Evolutionary conservation across 257 asterid species (phyloP), one percentile per base, ranked within the genome.

Genomic region (Striga asiatica): DNA sequence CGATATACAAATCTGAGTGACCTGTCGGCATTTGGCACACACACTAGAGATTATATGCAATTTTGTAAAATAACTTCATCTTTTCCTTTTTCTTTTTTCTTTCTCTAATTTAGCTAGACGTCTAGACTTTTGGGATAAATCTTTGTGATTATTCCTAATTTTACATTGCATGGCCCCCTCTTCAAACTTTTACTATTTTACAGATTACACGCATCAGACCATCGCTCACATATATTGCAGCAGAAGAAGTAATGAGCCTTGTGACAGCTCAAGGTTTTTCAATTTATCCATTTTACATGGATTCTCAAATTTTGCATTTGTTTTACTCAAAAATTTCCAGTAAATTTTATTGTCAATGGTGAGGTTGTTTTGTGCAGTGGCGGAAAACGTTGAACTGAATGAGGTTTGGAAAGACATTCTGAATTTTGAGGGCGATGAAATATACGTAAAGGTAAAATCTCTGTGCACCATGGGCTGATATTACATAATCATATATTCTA

Each of bases 181-280:
- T 21, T 28, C 32, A 28, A 28, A 3, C 32, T 14, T 16, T 16
- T 17, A 11, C 49, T 60, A 39, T n/a, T 18, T 18, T 43, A 22
- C 80, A 91, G 98, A 79, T 88, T 69, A 66, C 87, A 34, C 71
- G 84, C 76, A 84, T 84, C 78, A 84, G 77, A 75, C 95, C 95
- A 22, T 70, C 89, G 16, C 94, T 92, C 73, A 81, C 95, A 14
- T 84, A 82, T 50, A 73, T 92, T 74, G 97, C 95, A 21, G 73
- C 95, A 6, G 98, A 82, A 78, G 91, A 92, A 88, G 74, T 88
- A 63, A 92, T 92, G 98, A 91, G 98, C 76, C 97, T 92, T 2
- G 97, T 92, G 35, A 88, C 97, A 61, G 98, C 95, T 71, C 97
- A 92, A 78, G 97, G 98, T 89, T 54, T 46, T n/a, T 0, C 13